These are phyloP conservation scores for Candida tibetensis DNA, from an alignment of 805 yeast genomes.

Conservation along the genomic window DNA sequence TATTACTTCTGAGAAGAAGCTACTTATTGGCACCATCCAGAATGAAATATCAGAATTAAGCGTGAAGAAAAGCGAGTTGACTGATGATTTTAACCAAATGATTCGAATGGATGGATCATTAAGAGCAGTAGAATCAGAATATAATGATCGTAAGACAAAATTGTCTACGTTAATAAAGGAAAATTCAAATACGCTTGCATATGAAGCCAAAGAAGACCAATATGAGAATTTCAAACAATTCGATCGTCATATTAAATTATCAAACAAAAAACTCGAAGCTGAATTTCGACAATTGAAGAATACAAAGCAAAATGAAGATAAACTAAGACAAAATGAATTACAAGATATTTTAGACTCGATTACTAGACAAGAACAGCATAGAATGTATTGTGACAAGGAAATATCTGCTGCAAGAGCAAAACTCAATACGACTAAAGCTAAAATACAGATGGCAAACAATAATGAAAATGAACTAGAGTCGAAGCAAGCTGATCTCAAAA, in stretches of 20 bases:
- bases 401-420: constrained; percentile 32
- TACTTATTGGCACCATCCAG: constrained; percentile 11
- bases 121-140: constrained; percentile 40
- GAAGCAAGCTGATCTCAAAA: constrained; percentile 42
- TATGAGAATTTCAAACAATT: neutral
- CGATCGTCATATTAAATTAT: neutral
- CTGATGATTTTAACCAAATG: constrained; percentile 24
- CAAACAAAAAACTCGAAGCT: neutral
- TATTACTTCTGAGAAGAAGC: constrained; percentile 17
- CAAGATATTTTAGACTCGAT: constrained; percentile 21
- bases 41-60: constrained; percentile 12
- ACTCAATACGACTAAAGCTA: constrained; percentile 34
- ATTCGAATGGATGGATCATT: constrained; percentile 57
- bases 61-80: constrained; percentile 16
- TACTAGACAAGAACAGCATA: constrained; percentile 43
- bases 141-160: constrained; percentile 17
- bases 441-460: constrained; percentile 34
- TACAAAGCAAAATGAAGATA: constrained; percentile 1
- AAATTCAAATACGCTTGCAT: constrained; percentile 1
- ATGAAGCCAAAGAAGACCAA: constrained; percentile 4
- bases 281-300: constrained; percentile 1
- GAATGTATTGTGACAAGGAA: constrained; percentile 42
- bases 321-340: constrained; percentile 10
- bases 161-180: constrained; percentile 6
- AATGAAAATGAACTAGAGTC: constrained; percentile 48